phyloP scores from a whole-genome alignment of 768 basidiomycete species.

The Clathrus columnatus region DNA sequence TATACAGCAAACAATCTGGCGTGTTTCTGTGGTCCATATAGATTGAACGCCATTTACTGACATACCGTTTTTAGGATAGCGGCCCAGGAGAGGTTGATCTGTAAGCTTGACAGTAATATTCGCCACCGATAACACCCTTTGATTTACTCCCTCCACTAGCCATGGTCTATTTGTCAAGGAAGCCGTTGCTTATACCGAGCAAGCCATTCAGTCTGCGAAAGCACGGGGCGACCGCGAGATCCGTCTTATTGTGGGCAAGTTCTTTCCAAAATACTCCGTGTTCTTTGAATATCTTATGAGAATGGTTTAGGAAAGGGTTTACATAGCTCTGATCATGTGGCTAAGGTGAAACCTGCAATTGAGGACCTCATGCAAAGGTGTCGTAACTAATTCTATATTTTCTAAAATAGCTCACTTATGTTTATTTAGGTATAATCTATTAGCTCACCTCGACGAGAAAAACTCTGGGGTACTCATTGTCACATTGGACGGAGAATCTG shows the following conservation, averaged over 20 bases:
- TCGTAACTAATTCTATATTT: not conserved
- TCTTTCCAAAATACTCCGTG: not conserved
- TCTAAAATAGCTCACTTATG: not conserved
- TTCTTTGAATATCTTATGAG: not conserved
- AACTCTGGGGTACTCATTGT: slow-evolving; percentile 85
- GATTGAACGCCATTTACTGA: not conserved
- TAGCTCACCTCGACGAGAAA: slow-evolving; percentile 64
- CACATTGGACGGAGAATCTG: slow-evolving; percentile 41
- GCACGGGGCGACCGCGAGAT: slow-evolving; percentile 53
- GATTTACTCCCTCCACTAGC: not conserved
- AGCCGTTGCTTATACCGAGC: slow-evolving; percentile 67
- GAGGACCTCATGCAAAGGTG: slow-evolving; percentile 82
- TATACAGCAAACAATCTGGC: slow-evolving; percentile 69
- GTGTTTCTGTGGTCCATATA: not conserved
- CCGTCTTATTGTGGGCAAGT: slow-evolving; percentile 75
- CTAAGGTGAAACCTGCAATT: slow-evolving; percentile 89
- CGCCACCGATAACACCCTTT: not conserved
- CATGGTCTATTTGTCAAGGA: slow-evolving; percentile 94
- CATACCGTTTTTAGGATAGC: slow-evolving; percentile 38
- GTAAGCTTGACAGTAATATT: not conserved
- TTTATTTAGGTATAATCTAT: slow-evolving; percentile 72
- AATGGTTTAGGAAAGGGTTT: slow-evolving; percentile 86
- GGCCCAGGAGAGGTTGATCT: slow-evolving; percentile 73
- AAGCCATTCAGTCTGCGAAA: slow-evolving; percentile 60
- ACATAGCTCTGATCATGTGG: slow-evolving; percentile 65